Evolutionary conservation across 257 asterid genomes (phyloP).

Genomic region (Ehretia macrophylla): DNA sequence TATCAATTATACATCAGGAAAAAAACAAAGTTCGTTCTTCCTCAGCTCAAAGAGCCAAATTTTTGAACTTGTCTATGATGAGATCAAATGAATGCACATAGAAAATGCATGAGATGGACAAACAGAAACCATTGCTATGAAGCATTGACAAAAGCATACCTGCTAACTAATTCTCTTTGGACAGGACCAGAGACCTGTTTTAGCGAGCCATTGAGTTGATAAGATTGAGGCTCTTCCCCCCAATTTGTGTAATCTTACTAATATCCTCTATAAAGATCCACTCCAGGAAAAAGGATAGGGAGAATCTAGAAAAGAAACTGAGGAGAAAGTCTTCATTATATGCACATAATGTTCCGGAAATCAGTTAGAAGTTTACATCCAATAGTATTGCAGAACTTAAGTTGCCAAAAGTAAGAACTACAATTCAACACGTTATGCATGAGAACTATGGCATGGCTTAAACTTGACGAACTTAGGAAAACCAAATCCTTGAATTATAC

Average conservation of each 20-base stretch:
- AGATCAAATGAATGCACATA: too few species aligned
- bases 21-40: too few species aligned
- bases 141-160: slow-evolving; percentile 25
- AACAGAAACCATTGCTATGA: neutral
- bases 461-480: too few species aligned
- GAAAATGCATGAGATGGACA: too few species aligned
- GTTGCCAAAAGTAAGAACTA: neutral
- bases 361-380: neutral
- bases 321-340: slow-evolving; percentile 22
- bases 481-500: too few species aligned
- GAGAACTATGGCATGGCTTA: too few species aligned
- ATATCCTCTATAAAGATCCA: slow-evolving; percentile 24
- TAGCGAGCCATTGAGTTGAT: slow-evolving; percentile 27
- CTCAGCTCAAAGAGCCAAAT: too few species aligned
- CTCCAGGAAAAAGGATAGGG: slow-evolving; percentile 25
- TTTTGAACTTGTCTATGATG: too few species aligned
- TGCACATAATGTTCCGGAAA: slow-evolving; percentile 9
- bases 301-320: slow-evolving; percentile 23
- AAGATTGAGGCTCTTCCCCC: slow-evolving; percentile 31
- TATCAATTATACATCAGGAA: too few species aligned
- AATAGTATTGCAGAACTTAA: neutral
- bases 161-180: slow-evolving; percentile 46
- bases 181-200: slow-evolving; percentile 45
- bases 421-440: too few species aligned
- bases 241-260: slow-evolving; percentile 24